Percentiles rank a stretch among this genome's conserved stretches.
These are phyloP conservation scores for Pyrenophora graminea DNA, from an alignment of 2,329 filamentous ascomycete genomes.

Conservation along the genomic window DNA sequence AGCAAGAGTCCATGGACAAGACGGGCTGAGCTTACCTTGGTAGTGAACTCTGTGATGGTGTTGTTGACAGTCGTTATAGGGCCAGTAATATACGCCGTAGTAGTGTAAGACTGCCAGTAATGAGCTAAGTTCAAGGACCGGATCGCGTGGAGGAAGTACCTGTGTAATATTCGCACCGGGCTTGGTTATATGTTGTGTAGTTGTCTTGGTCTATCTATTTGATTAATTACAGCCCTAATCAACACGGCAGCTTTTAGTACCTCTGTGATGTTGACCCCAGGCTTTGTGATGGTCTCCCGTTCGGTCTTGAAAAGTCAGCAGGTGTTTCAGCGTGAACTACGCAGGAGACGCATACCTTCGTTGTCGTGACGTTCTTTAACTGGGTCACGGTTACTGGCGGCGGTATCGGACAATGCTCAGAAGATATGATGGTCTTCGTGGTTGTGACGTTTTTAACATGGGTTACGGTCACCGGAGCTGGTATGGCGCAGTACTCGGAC, in stretches of 20 bases:
- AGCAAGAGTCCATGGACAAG: not conserved
- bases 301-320: slow-evolving; percentile 1
- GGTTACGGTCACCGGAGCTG: not conserved
- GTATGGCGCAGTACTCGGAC: not conserved
- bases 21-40: slow-evolving; percentile 1
- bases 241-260: not conserved
- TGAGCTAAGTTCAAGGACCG: too few relatives aligned
- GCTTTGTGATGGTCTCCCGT: slow-evolving; percentile 1
- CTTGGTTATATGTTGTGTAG: not conserved
- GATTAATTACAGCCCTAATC: not conserved
- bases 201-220: not conserved
- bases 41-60: slow-evolving; percentile 16
- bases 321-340: not conserved
- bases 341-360: slow-evolving; percentile 2
- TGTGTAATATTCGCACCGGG: too few relatives aligned
- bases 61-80: slow-evolving; percentile 15
- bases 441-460: not conserved
- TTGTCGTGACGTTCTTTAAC: slow-evolving; percentile 7
- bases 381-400: slow-evolving; percentile 6
- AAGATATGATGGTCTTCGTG: not conserved
- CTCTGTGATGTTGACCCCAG: slow-evolving; percentile 3
- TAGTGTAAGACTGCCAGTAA: not conserved
- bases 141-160: too few relatives aligned
- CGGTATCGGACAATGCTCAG: not conserved
- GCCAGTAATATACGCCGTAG: slow-evolving; percentile 1